These are phyloP conservation scores for Acorus calamus DNA, from an alignment of 106 monocot genomes.

Conservation along the genomic window DNA sequence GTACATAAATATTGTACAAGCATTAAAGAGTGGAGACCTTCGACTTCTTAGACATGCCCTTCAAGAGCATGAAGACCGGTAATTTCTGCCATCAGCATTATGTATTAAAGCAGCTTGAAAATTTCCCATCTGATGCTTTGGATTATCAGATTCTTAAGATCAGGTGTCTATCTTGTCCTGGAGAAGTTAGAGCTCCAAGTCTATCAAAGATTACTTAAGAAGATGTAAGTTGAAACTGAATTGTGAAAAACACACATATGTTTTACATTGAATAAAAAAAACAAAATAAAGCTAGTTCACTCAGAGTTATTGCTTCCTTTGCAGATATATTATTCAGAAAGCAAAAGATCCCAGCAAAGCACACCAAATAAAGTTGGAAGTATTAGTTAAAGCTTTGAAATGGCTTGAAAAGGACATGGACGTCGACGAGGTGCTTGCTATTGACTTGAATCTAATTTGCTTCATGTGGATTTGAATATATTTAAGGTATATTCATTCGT, in stretches of 20 bases:
- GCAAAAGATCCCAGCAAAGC: slow-evolving; percentile 71
- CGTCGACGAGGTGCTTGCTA: slow-evolving; percentile 53
- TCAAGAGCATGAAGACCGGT: slow-evolving; percentile 63
- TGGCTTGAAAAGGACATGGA: slow-evolving; percentile 96
- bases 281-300: no score
- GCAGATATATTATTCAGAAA: slow-evolving; percentile 68
- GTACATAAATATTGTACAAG: slow-evolving; percentile 67
- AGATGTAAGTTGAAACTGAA: slow-evolving; percentile 45
- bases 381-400: slow-evolving; percentile 74
- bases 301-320: background rate
- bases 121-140: background rate
- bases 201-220: slow-evolving; percentile 90
- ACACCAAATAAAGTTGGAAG: slow-evolving; percentile 89
- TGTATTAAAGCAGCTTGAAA: background rate
- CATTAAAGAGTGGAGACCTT: slow-evolving; percentile 72
- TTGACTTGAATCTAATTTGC: background rate
- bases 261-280: no score
- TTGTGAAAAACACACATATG: background rate
- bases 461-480: background rate
- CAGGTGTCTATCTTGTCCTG: slow-evolving; percentile 90
- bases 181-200: slow-evolving; percentile 96
- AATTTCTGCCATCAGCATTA: background rate
- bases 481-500: background rate
- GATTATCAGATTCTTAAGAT: slow-evolving; percentile 66
- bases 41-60: slow-evolving; percentile 74